phyloP scores from a whole-genome alignment of 305 asterid genomes.

The Fraxinus baroniana region DNA sequence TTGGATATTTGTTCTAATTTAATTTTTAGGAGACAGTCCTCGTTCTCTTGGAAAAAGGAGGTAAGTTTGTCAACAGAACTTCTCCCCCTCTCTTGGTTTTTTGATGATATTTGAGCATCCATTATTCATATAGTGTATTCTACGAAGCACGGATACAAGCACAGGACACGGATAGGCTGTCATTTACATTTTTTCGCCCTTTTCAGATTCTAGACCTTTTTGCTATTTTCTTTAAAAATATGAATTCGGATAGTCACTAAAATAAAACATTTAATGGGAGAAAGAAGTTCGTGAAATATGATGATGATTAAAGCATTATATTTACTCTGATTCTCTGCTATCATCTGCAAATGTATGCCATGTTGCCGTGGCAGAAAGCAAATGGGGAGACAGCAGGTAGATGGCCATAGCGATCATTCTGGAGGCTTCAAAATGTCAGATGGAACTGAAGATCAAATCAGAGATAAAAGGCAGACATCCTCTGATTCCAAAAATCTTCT shows the following conservation, averaged over 20 bases:
- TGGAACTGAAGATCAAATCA: conserved; percentile 52
- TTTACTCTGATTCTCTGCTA: conserved; percentile 6
- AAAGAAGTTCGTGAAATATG: not conserved
- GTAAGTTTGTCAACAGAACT: conserved; percentile 40
- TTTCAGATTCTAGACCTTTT: not conserved
- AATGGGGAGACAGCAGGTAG: conserved; percentile 48
- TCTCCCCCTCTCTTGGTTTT: conserved; percentile 2
- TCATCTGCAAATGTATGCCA: conserved; percentile 9
- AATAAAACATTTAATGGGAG: not conserved
- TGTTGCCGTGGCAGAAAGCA: conserved; percentile 46
- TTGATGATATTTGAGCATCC: not conserved
- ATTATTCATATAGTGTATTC: not conserved
- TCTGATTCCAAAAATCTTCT: conserved; percentile 46
- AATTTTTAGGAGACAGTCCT: conserved; percentile 64
- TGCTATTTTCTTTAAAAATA: not conserved
- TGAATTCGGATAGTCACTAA: conserved; percentile 1
- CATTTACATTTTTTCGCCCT: not conserved
- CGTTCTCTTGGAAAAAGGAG: conserved; percentile 46
- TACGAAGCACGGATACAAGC: not conserved
- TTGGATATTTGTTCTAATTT: conserved; percentile 20
- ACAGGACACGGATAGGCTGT: not conserved
- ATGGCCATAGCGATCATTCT: conserved; percentile 61
- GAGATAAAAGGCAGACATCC: conserved; percentile 45
- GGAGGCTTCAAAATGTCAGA: conserved; percentile 54
- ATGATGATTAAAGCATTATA: not conserved